Evolutionary conservation across 2,329 filamentous ascomycete genomes (phyloP).

Genomic region (Calonectria pauciramosa): DNA sequence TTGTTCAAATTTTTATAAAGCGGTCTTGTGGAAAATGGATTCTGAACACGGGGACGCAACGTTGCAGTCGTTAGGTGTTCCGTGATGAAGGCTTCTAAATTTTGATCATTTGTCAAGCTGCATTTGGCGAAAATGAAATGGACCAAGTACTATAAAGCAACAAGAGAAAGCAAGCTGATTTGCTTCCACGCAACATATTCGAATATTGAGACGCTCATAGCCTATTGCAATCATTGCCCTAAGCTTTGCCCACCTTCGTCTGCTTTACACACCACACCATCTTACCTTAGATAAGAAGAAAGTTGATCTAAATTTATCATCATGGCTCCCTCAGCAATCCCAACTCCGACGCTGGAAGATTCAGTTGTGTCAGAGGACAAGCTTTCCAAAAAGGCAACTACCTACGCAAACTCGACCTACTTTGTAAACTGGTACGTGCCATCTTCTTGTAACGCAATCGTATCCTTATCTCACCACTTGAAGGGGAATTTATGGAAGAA

Average conservation of each 20-base stretch:
- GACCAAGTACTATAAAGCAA: neutral
- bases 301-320: neutral
- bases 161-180: neutral
- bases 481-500: constrained; percentile 80
- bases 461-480: neutral
- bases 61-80: neutral
- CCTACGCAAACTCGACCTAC: constrained; percentile 30
- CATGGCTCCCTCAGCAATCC: neutral
- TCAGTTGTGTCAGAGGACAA: neutral
- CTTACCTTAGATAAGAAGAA: neutral
- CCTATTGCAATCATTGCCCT: neutral
- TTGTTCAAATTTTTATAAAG: neutral
- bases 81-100: neutral
- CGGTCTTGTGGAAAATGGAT: neutral
- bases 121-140: neutral
- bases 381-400: neutral
- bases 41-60: neutral
- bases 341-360: neutral
- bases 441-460: rapidly evolving
- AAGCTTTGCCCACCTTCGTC: neutral
- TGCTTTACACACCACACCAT: neutral
- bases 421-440: constrained; percentile 35
- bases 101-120: neutral
- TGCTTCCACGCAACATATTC: neutral
- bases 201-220: neutral